Evolutionary conservation across 202 grass and related monocot genomes (phyloP).

Genomic region (Eragrostis tef): DNA sequence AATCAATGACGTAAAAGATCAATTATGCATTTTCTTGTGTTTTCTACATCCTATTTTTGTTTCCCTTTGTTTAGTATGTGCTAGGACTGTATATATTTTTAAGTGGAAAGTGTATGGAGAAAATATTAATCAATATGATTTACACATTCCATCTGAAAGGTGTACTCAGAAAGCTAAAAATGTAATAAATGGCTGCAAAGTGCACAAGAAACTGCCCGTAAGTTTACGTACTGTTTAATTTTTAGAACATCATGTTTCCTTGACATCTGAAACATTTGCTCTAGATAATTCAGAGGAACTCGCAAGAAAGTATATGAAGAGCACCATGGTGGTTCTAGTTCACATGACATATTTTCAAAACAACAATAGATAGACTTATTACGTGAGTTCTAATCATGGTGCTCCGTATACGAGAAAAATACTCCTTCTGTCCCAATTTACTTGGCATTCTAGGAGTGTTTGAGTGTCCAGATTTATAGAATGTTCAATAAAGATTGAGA

Average conservation of each 20-base stretch:
- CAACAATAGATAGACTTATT: neutral
- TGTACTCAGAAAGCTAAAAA: slow-evolving; percentile 33
- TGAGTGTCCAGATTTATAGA: too few species aligned
- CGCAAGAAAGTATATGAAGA: neutral
- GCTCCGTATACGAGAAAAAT: neutral
- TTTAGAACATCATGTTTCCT: neutral
- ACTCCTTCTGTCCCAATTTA: too few species aligned
- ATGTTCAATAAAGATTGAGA: too few species aligned
- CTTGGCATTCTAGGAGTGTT: too few species aligned
- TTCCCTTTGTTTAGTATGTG: neutral
- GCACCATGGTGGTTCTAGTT: neutral
- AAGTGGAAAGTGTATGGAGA: neutral
- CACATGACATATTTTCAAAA: too few species aligned
- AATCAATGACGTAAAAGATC: neutral
- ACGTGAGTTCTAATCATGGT: neutral
- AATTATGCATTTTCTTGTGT: neutral
- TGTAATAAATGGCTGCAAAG: slow-evolving; percentile 22
- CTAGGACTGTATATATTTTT: neutral
- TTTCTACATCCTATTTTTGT: neutral
- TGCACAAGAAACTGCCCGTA: slow-evolving; percentile 30
- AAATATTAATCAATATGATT: slow-evolving; percentile 28
- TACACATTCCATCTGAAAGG: slow-evolving; percentile 29
- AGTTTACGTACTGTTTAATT: neutral
- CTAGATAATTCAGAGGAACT: neutral
- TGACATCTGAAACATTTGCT: neutral